Evolutionary conservation across 805 yeast genomes (phyloP).

Genomic region (Schwanniomyces polymorphus): DNA sequence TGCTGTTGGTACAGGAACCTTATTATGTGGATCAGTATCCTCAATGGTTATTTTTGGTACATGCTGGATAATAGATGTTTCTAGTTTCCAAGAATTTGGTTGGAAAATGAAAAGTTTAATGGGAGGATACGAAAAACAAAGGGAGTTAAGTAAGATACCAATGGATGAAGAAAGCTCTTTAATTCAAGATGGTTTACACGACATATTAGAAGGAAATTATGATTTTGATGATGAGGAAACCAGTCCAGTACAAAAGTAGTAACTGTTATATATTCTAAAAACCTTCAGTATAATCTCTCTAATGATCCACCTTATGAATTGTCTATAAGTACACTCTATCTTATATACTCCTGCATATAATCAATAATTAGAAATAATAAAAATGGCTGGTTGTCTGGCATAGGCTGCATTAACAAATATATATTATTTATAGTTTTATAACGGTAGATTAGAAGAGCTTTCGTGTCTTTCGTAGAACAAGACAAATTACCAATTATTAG

Average conservation of each 20-base stretch:
- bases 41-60: conserved; percentile 73
- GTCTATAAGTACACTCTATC: too few species aligned
- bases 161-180: conserved; percentile 59
- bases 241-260: background rate
- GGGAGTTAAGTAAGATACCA: conserved; percentile 38
- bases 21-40: conserved; percentile 69
- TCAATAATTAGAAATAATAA: background rate
- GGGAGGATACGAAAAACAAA: conserved; percentile 68
- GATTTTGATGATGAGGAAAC: conserved; percentile 23
- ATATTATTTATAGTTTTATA: background rate
- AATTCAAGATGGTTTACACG: conserved; percentile 56
- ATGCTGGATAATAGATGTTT: conserved; percentile 79
- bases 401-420: background rate
- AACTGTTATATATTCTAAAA: background rate
- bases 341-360: background rate
- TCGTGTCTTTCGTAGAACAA: background rate
- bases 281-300: too few species aligned
- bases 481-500: background rate
- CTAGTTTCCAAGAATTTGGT: conserved; percentile 69
- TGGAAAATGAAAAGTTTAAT: conserved; percentile 58
- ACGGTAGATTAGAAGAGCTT: background rate
- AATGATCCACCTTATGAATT: too few species aligned
- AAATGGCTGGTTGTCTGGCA: background rate
- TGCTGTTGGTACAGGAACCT: conserved; percentile 80
- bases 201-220: conserved; percentile 47